Evolutionary conservation across 202 grass and related monocot species (phyloP), one percentile per base, ranked within the genome.

Genomic region (Musa balbisiana): DNA sequence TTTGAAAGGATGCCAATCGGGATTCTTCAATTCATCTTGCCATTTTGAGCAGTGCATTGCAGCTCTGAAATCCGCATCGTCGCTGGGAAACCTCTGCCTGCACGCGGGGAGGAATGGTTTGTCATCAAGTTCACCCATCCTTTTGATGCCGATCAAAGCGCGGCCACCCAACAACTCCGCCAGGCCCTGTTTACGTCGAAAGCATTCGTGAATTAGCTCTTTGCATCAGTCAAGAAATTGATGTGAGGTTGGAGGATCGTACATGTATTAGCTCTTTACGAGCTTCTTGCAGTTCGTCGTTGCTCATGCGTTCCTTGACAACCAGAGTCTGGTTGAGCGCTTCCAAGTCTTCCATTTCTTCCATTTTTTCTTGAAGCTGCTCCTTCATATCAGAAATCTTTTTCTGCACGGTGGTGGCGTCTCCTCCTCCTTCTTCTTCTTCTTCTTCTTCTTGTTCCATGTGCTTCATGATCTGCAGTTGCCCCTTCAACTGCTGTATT

Each of bases 1-100:
- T 49, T 87, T 85, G 63, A 89, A 89, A 73, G 90, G 90, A 78
- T 87, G 84, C 87, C 90, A 92, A 14, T 76, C 77, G 49, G 79
- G 77, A 13, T 87, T 73, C 9, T 15, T 85, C 33, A 87, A 11
- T 83, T 89, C 84, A 55, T 85, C 8, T 49, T 89, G 80, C 87
- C 87, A 92, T 24, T 85, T 78, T 51, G 84, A 83, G 50, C 60
- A 83, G 2, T 78, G 5, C 72, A 79, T 55, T 75, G 74, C 16
- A n/a, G 70, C 20, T 1, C 16, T 21, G 10, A 19, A 3, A 22
- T 53, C 60, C 2, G 64, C 53, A 12, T 77, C 51, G 60, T 60
- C 52, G 77, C 60, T 67, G 21, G 11, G 8, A 26, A 55, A 69
- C 29, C 55, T 67, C 24, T 24, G 10, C 14, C 69, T 68, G 80